Percentiles rank a stretch among this genome's conserved stretches.
Conservation (phyloP, 768 basidiomycete species). For the Exidia glandulosa region DNA sequence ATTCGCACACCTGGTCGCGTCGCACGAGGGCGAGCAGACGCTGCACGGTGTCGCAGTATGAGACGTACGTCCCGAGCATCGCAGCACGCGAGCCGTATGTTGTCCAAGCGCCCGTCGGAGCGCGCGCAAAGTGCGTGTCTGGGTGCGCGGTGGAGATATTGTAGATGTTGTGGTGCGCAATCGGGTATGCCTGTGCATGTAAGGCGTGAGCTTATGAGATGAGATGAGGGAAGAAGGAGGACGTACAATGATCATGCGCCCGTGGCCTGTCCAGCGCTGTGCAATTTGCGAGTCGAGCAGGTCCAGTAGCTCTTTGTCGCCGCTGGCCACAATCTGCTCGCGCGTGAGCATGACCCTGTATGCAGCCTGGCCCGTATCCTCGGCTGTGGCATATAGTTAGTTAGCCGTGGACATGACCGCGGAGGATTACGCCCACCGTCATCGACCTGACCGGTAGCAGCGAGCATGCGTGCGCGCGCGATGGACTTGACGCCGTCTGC, state of each 20-base stretch:
- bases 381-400: slow-evolving; percentile 8
- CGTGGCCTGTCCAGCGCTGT: slow-evolving; percentile 28
- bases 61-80: slow-evolving; percentile 23
- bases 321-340: slow-evolving; percentile 11
- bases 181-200: slow-evolving; percentile 23
- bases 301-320: slow-evolving; percentile 23
- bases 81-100: slow-evolving; percentile 21
- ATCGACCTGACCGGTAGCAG: slow-evolving; percentile 19
- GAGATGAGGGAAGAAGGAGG: background rate
- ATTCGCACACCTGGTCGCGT: slow-evolving; percentile 25
- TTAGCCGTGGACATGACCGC: background rate
- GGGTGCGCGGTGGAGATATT: slow-evolving; percentile 29
- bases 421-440: slow-evolving; percentile 7
- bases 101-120: slow-evolving; percentile 24
- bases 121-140: slow-evolving; percentile 23
- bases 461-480: slow-evolving; percentile 22
- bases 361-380: slow-evolving; percentile 28
- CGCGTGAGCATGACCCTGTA: slow-evolving; percentile 27
- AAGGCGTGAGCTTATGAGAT: background rate
- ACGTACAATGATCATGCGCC: slow-evolving; percentile 22
- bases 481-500: slow-evolving; percentile 29
- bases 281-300: slow-evolving; percentile 20
- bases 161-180: slow-evolving; percentile 22
- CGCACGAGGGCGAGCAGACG: slow-evolving; percentile 25
- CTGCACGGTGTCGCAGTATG: slow-evolving; percentile 25